Evolutionary conservation across 148 eudicot genomes (phyloP).

Genomic region (Limonium bicolor): DNA sequence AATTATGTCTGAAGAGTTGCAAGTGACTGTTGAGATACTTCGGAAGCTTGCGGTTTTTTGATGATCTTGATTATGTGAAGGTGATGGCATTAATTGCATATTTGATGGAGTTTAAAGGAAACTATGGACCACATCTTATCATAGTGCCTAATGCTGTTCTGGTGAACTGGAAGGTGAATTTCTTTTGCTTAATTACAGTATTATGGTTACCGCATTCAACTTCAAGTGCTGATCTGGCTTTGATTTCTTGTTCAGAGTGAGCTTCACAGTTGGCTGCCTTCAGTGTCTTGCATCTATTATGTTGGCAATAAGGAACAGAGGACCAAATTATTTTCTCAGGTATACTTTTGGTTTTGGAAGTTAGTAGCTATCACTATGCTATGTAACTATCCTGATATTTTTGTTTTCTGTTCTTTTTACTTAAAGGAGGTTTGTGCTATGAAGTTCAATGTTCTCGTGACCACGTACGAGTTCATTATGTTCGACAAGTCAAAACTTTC

Average conservation of each 20-base stretch:
- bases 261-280: slow-evolving; percentile 82
- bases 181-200: not conserved
- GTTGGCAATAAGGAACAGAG: slow-evolving; percentile 93
- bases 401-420: slow-evolving; percentile 3
- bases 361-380: too few species aligned
- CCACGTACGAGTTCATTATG: slow-evolving; percentile 97
- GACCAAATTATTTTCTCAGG: slow-evolving; percentile 81
- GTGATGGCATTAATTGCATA: slow-evolving; percentile 98
- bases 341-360: slow-evolving; percentile 20
- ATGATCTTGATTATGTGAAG: slow-evolving; percentile 19
- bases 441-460: slow-evolving; percentile 97
- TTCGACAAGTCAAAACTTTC: slow-evolving; percentile 92
- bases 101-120: slow-evolving; percentile 95
- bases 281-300: slow-evolving; percentile 84
- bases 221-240: slow-evolving; percentile 4
- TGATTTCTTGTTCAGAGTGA: slow-evolving; percentile 69
- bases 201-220: slow-evolving; percentile 1
- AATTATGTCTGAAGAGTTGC: not conserved
- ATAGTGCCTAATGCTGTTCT: slow-evolving; percentile 98
- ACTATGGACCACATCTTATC: slow-evolving; percentile 96
- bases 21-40: not conserved
- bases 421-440: slow-evolving; percentile 78
- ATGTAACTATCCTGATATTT: too few species aligned
- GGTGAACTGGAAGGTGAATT: slow-evolving; percentile 92
- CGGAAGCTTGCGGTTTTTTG: not conserved